phyloP scores from a whole-genome alignment of 306 rosid genomes.

The Pachyrhizus erosus region DNA sequence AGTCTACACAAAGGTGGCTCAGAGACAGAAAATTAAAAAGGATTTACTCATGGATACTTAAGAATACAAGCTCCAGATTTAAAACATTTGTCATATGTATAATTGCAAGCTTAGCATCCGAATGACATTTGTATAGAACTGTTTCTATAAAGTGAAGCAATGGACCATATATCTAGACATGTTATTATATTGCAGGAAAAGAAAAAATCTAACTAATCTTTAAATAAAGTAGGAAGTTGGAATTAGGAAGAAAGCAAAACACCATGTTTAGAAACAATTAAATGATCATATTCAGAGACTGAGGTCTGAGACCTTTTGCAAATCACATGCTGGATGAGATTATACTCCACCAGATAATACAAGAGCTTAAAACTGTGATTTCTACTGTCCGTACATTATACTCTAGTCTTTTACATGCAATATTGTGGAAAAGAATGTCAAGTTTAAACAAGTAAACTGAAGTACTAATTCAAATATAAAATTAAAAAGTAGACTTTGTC shows the following conservation, averaged over 20 bases:
- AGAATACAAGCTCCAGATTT: slow-evolving; percentile 6
- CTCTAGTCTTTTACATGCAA: slow-evolving; percentile 13
- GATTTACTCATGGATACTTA: slow-evolving; percentile 2
- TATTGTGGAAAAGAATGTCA: background rate
- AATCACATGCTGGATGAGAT: slow-evolving; percentile 1
- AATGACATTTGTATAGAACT: background rate
- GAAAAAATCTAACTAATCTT: background rate
- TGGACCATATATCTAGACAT: slow-evolving; percentile 8
- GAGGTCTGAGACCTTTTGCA: slow-evolving; percentile 18
- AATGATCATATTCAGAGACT: slow-evolving; percentile 11
- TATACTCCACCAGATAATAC: slow-evolving; percentile 12
- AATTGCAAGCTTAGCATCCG: slow-evolving; percentile 30
- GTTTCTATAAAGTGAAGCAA: background rate
- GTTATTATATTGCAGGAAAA: background rate
- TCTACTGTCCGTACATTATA: slow-evolving; percentile 17
- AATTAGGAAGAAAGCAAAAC: background rate
- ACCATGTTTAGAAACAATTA: slow-evolving; percentile 15
- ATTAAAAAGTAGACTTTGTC: slow-evolving; percentile 10
- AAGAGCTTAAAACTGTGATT: slow-evolving; percentile 12
- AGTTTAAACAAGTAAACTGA: slow-evolving; percentile 11
- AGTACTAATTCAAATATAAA: slow-evolving; percentile 7
- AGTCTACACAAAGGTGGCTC: background rate
- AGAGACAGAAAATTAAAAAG: slow-evolving; percentile 12
- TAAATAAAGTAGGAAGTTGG: background rate
- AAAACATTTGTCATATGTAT: slow-evolving; percentile 22